Evolutionary conservation across 768 basidiomycete species (phyloP).

Genomic region (Mycena filopes): DNA sequence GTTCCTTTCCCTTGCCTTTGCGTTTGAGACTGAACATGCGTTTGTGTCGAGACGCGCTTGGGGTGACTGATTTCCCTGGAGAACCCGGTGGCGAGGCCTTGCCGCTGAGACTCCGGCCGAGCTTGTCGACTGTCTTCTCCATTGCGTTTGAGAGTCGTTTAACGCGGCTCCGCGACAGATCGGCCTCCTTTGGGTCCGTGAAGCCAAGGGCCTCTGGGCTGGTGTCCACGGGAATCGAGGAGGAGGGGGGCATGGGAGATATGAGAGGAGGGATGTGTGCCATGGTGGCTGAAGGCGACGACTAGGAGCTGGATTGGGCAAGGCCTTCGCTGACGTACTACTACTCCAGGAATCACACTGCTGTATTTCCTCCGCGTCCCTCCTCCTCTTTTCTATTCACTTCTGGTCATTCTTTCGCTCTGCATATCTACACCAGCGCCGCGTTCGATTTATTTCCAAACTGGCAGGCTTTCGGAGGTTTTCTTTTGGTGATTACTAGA

Average conservation of each 20-base stretch:
- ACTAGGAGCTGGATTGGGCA: background rate
- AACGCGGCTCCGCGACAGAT: constrained; percentile 55
- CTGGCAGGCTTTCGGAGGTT: no score
- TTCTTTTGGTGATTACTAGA: no score
- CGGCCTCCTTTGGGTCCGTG: constrained; percentile 42
- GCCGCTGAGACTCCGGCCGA: constrained; percentile 67
- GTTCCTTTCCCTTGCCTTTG: constrained; percentile 60
- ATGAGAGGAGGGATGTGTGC: constrained; percentile 39
- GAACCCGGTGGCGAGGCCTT: constrained; percentile 47
- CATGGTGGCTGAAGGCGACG: constrained; percentile 4
- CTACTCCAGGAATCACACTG: no score
- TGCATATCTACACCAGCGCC: no score
- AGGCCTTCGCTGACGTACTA: background rate
- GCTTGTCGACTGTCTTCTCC: constrained; percentile 71
- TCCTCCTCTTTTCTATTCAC: background rate
- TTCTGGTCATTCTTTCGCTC: no score
- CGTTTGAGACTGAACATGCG: constrained; percentile 68
- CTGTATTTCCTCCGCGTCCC: no score
- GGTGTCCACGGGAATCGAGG: constrained; percentile 43
- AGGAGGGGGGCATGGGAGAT: constrained; percentile 37
- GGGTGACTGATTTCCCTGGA: constrained; percentile 41
- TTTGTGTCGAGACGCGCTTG: constrained; percentile 52
- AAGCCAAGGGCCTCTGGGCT: constrained; percentile 46
- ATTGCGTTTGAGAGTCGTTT: constrained; percentile 60
- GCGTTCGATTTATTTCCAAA: no score